Percentiles rank a stretch among this genome's conserved stretches.
Evolutionary conservation across 2,329 filamentous ascomycete genomes (phyloP).

Genomic region (Bertia moriformis): DNA sequence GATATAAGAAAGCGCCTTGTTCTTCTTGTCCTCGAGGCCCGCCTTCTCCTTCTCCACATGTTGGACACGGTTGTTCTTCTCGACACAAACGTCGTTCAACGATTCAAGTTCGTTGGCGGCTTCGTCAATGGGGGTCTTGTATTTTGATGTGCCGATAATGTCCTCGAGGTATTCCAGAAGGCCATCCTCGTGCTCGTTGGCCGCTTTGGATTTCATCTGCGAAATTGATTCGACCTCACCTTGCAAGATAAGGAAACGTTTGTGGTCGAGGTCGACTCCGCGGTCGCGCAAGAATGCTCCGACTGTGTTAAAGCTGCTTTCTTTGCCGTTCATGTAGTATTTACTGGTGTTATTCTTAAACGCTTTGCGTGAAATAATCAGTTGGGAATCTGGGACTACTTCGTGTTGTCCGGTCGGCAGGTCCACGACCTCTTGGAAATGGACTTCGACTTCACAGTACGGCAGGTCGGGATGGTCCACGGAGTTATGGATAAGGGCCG

Average conservation of each 20-base stretch:
- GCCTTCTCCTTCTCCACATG: slow-evolving; percentile 97
- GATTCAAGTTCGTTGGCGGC: slow-evolving; percentile 77
- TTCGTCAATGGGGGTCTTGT: slow-evolving; percentile 94
- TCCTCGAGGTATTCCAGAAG: slow-evolving; percentile 94
- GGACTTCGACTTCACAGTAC: slow-evolving; percentile 87
- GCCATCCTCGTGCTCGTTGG: slow-evolving; percentile 88
- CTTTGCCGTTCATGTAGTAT: slow-evolving; percentile 86
- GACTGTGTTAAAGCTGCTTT: slow-evolving; percentile 83
- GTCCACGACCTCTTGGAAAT: slow-evolving; percentile 92
- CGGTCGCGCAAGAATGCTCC: slow-evolving; percentile 74
- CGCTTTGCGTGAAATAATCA: slow-evolving; percentile 78
- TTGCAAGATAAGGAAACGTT: slow-evolving; percentile 91
- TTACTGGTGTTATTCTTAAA: slow-evolving; percentile 98
- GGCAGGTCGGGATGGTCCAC: slow-evolving; percentile 73
- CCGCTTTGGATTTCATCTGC: slow-evolving; percentile 96
- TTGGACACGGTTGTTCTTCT: slow-evolving; percentile 89
- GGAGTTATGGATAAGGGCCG: slow-evolving; percentile 93
- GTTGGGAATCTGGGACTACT: slow-evolving; percentile 66
- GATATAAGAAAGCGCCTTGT: slow-evolving; percentile 78
- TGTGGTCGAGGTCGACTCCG: slow-evolving; percentile 92
- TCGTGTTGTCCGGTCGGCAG: slow-evolving; percentile 62
- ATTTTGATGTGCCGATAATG: slow-evolving; percentile 96
- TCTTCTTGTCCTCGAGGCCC: slow-evolving; percentile 85
- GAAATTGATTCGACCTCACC: slow-evolving; percentile 97
- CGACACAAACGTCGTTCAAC: slow-evolving; percentile 83